Conservation (phyloP, 257 asterid species). For the Nemophila menziesii region DNA sequence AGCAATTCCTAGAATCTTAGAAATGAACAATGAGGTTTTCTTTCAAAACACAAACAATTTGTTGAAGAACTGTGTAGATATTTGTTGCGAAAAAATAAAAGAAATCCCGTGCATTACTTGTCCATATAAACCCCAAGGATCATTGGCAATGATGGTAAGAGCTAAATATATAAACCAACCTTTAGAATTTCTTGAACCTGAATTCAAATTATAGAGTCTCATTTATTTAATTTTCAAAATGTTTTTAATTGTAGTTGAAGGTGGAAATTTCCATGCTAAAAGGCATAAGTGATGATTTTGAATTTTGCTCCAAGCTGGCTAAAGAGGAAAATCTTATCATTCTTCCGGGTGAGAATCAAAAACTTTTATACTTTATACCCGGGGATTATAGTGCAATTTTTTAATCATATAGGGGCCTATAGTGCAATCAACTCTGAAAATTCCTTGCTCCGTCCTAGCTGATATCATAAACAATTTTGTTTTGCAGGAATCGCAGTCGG, state of each 20-base stretch:
- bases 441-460: too few species aligned
- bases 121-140: slow-evolving; percentile 58
- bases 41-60: slow-evolving; percentile 37
- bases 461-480: too few species aligned
- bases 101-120: slow-evolving; percentile 52
- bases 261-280: slow-evolving; percentile 34
- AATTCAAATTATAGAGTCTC: too few species aligned
- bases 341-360: slow-evolving; percentile 68
- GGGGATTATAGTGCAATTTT: too few species aligned
- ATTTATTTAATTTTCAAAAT: background rate
- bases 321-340: slow-evolving; percentile 62
- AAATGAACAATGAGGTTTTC: slow-evolving; percentile 46
- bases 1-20: slow-evolving; percentile 53
- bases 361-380: too few species aligned
- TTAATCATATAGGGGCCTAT: too few species aligned
- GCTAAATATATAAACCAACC: background rate
- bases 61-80: slow-evolving; percentile 39
- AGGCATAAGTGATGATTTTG: slow-evolving; percentile 58
- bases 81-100: slow-evolving; percentile 34
- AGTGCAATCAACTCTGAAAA: too few species aligned
- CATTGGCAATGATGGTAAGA: slow-evolving; percentile 62
- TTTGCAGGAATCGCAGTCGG: slow-evolving; percentile 74
- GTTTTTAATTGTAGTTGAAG: slow-evolving; percentile 30
- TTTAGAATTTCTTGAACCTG: too few species aligned
- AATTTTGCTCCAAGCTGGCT: slow-evolving; percentile 74